Conservation (phyloP, 257 asterid species). For the Paulownia fortunei region DNA sequence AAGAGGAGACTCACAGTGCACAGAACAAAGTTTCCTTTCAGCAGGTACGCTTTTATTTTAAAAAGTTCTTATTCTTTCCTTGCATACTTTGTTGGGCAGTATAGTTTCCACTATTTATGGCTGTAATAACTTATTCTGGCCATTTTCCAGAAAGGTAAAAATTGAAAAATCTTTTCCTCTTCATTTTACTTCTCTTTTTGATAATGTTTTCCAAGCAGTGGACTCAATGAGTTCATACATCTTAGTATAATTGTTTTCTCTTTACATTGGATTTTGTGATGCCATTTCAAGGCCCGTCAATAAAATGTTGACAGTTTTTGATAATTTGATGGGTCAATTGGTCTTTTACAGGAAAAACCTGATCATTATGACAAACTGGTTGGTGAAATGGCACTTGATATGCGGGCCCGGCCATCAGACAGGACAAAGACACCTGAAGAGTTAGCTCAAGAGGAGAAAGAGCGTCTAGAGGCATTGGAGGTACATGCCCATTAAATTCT, state of each 20-base stretch:
- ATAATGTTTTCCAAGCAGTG: constrained; percentile 2
- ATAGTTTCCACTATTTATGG: constrained; percentile 4
- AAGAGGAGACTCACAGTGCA: constrained; percentile 40
- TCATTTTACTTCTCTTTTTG: neutral
- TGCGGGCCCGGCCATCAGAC: constrained; percentile 92
- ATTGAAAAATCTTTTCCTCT: neutral
- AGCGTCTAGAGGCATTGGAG: constrained; percentile 86
- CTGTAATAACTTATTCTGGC: constrained; percentile 6
- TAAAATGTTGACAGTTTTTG: constrained; percentile 7
- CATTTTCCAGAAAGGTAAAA: neutral
- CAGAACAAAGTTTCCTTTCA: constrained; percentile 44
- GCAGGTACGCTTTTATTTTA: constrained; percentile 44
- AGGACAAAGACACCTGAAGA: constrained; percentile 93
- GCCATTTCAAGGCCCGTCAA: neutral
- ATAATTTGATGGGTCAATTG: constrained; percentile 22
- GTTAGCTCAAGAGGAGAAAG: constrained; percentile 96
- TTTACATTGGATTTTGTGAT: neutral
- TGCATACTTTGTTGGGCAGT: neutral
- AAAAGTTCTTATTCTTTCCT: neutral
- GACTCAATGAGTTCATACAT: neutral
- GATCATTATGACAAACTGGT: constrained; percentile 76
- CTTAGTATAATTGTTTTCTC: neutral
- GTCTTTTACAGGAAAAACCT: constrained; percentile 71
- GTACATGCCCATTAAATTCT: constrained; percentile 42
- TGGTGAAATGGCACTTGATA: constrained; percentile 80